Conservation (phyloP, 2,329 filamentous ascomycete genomes). For the Helicocarpus griseus region DNA sequence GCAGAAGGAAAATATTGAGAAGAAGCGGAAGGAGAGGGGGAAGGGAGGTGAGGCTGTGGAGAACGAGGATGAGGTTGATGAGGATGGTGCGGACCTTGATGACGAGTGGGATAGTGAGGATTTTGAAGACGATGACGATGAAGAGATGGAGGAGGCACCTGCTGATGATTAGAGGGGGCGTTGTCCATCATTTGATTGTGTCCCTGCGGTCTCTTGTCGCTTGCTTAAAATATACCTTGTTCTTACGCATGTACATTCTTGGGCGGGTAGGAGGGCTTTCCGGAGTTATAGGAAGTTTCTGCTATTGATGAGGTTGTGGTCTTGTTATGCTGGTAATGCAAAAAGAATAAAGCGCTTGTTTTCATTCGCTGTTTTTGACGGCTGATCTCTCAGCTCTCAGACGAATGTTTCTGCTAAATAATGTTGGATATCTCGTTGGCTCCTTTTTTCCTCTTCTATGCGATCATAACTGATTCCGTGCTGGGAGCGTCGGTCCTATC, state of each 20-base stretch:
- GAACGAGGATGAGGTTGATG: conserved; percentile 37
- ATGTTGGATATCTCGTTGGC: too few species aligned
- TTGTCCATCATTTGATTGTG: not conserved
- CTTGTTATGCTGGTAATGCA: not conserved
- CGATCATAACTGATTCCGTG: too few species aligned
- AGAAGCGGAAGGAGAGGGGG: conserved; percentile 61
- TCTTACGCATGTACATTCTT: not conserved
- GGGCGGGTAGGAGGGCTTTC: not conserved
- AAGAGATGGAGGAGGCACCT: conserved; percentile 19
- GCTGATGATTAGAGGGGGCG: not conserved
- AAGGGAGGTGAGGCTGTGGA: conserved; percentile 36
- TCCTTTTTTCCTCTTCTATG: too few species aligned
- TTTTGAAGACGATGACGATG: conserved; percentile 36
- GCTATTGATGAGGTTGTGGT: not conserved
- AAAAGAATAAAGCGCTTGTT: too few species aligned
- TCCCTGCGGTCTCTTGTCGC: too few species aligned
- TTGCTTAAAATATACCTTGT: too few species aligned
- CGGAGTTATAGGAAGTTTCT: not conserved
- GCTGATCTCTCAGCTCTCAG: too few species aligned
- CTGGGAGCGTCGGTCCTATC: too few species aligned
- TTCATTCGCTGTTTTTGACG: too few species aligned
- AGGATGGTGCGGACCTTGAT: conserved; percentile 44
- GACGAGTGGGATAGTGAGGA: conserved; percentile 46
- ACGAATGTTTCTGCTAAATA: too few species aligned
- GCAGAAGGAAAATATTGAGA: conserved; percentile 85